Evolutionary conservation across 148 eudicot genomes (phyloP).

Genomic region (Nepenthes gracilis): DNA sequence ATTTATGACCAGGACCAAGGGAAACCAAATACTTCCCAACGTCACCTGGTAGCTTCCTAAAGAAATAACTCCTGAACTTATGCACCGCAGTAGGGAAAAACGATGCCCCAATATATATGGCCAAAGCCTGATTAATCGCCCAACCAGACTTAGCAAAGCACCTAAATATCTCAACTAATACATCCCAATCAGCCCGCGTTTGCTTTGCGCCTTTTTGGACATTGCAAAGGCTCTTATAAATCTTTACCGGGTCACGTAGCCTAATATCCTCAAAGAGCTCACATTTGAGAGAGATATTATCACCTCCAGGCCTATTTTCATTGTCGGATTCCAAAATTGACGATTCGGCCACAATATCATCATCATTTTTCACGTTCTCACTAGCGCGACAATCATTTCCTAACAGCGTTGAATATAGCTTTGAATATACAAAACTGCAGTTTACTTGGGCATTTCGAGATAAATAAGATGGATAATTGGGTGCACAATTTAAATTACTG

Average conservation of each 20-base stretch:
- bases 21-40: slow-evolving; percentile 48
- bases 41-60: slow-evolving; percentile 29
- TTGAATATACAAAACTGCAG: too few relatives aligned
- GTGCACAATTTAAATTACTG: too few relatives aligned
- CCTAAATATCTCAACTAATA: slow-evolving; percentile 35
- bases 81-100: slow-evolving; percentile 76
- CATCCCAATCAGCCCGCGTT: slow-evolving; percentile 33
- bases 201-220: slow-evolving; percentile 13
- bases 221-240: slow-evolving; percentile 48
- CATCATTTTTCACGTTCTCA: too few relatives aligned
- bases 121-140: slow-evolving; percentile 86
- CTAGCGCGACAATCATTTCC: too few relatives aligned
- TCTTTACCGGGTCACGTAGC: slow-evolving; percentile 51
- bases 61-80: slow-evolving; percentile 43
- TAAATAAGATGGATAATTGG: too few relatives aligned
- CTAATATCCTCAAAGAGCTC: slow-evolving; percentile 25
- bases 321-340: too few relatives aligned
- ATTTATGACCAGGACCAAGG: slow-evolving; percentile 55
- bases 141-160: slow-evolving; percentile 54
- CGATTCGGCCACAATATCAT: too few relatives aligned
- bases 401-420: too few relatives aligned
- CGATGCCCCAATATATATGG: slow-evolving; percentile 70
- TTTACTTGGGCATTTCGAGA: too few relatives aligned
- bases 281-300: too few relatives aligned
- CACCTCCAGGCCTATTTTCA: too few relatives aligned